Base-by-base conservation (phyloP, 1,284 basidiomycete genomes). In the Leccinum subatratum region DNA sequence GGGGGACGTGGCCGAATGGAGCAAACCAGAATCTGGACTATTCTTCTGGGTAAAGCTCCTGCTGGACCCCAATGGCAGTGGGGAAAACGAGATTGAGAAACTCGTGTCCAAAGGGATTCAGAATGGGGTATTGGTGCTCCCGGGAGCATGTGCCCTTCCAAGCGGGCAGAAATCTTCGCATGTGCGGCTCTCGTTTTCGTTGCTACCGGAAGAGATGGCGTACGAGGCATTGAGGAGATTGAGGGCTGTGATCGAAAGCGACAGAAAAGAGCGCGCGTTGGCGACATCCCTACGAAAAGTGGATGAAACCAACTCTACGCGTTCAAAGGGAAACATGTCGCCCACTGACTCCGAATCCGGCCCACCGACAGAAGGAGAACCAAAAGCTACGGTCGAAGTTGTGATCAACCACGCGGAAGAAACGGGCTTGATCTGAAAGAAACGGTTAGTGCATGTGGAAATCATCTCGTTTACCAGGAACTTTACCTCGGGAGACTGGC, bases 81-180 rank as follows among this genome's bases (percentile, higher is more conserved):
- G 61, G 42, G 81, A 83, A 59, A 84, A 83, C 22, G 93, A 96
- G 77, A 91, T 90, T 2, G 85, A 86, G 71, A 77, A 81, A n/a
- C 75, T 96, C 60, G 92, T 84, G 63, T 88, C 85, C 32, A 88
- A 88, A 70, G 93, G 92, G 1, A 81, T 92, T 59, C 85, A 87
- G 66, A 86, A 86, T 64, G 93, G 93, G 22, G 91, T 96, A 5
- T 83, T 96, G 28, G 93, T 91, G 22, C 85, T 96, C 4, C 95
- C 94, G 3, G 92, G 92, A 1, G 85, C 82, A 3, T 80, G 82
- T 4, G 93, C 93, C 79, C 81, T 90, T 69, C 90, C 91, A 2
- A 86, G 84, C 63, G 86, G 86, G 14, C 78, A 82, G 30, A 85
- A 83, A 75, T 86, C 86, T 25, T 80, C 85, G n/a, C 91, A 89